phyloP scores from a whole-genome alignment of 352 stramenopile species.

The Phytopythium cucurbitacearum region DNA sequence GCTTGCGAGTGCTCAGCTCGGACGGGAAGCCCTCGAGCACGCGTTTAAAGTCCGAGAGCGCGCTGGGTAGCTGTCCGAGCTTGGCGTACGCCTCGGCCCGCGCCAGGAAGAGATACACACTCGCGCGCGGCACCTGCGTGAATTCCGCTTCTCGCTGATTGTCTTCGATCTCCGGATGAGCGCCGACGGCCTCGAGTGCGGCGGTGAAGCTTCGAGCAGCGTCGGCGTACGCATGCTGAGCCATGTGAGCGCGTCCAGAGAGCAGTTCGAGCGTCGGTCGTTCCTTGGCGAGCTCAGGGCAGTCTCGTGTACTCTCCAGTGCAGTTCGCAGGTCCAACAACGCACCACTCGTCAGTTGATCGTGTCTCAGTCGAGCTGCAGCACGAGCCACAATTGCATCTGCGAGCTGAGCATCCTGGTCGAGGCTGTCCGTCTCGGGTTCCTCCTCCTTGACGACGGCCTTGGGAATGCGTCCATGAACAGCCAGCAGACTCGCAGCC shows the following conservation, averaged over 20 bases:
- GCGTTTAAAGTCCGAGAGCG: constrained; percentile 32
- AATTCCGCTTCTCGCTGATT: constrained; percentile 8
- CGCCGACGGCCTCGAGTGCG: constrained; percentile 20
- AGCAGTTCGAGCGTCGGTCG: constrained; percentile 30
- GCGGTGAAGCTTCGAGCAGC: constrained; percentile 42
- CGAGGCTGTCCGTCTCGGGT: not conserved
- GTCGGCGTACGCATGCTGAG: constrained; percentile 17
- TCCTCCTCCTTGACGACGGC: not conserved
- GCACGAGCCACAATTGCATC: constrained; percentile 5
- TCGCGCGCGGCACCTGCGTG: constrained; percentile 12
- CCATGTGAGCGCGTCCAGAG: constrained; percentile 34
- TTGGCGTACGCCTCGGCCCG: constrained; percentile 40
- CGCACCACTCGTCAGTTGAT: constrained; percentile 11
- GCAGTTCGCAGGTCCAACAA: constrained; percentile 27
- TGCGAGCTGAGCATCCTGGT: constrained; percentile 3
- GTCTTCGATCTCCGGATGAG: not conserved
- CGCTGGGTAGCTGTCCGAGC: constrained; percentile 42
- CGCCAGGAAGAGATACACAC: constrained; percentile 31
- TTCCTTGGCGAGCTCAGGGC: too few species aligned
- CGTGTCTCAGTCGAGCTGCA: constrained; percentile 7
- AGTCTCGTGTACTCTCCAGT: constrained; percentile 9
- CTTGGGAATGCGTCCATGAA: too few species aligned
- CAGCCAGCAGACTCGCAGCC: too few species aligned
- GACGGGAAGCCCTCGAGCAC: constrained; percentile 25
- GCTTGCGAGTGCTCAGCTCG: constrained; percentile 8